phyloP scores from a whole-genome alignment of 257 asterid species.

The Fraxinus excelsior region DNA sequence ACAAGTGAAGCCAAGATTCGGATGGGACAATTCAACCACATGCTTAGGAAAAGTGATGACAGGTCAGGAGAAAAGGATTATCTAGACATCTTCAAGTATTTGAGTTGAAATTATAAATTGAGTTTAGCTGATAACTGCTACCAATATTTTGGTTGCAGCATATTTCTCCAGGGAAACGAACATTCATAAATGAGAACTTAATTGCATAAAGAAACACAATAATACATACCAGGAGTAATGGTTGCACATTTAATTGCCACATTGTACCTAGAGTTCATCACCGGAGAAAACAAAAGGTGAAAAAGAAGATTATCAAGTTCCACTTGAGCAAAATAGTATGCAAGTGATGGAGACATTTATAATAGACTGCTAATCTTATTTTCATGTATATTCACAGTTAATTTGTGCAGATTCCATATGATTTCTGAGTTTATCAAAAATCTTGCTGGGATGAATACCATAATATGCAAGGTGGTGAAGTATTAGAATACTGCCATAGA shows the following conservation, averaged over 20 bases:
- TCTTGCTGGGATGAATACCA: background rate
- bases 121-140: slow-evolving; percentile 12
- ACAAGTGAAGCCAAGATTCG: slow-evolving; percentile 16
- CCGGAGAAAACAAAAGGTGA: slow-evolving; percentile 10
- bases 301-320: slow-evolving; percentile 10
- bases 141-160: background rate
- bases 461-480: background rate
- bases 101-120: background rate
- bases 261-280: slow-evolving; percentile 57
- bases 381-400: background rate
- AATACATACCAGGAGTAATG: slow-evolving; percentile 71
- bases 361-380: background rate
- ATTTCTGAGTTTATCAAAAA: background rate
- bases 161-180: background rate
- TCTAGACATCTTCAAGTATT: background rate
- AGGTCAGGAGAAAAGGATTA: background rate
- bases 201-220: slow-evolving; percentile 9
- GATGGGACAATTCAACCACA: slow-evolving; percentile 6
- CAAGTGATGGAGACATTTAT: background rate
- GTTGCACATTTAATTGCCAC: slow-evolving; percentile 92
- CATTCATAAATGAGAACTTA: background rate
- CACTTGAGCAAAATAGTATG: slow-evolving; percentile 2
- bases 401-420: background rate
- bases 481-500: background rate
- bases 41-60: slow-evolving; percentile 11